Evolutionary conservation across 345 rosid genomes (phyloP).

Genomic region (Citrus cavaleriei): DNA sequence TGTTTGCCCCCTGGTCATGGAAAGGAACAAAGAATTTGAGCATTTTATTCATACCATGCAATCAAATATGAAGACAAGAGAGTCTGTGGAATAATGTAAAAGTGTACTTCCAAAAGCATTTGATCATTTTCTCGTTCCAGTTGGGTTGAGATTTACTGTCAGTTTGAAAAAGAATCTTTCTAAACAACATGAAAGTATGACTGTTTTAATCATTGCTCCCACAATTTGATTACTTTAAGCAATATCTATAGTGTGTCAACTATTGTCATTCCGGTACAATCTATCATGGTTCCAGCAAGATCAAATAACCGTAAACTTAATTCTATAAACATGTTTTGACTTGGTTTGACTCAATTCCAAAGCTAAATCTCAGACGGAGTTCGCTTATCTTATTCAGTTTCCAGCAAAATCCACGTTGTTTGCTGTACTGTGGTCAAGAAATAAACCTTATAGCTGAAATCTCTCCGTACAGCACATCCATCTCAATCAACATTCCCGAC

Average conservation of each 20-base stretch:
- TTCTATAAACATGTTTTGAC: neutral
- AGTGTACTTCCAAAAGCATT: neutral
- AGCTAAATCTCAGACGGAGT: neutral
- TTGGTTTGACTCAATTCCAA: neutral
- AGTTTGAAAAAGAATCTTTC: neutral
- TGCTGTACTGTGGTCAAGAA: neutral
- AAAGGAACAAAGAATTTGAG: slow-evolving; percentile 7
- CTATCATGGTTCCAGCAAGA: neutral
- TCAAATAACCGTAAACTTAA: neutral
- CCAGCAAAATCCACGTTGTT: no score
- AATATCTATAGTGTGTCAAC: neutral
- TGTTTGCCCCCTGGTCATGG: slow-evolving; percentile 81
- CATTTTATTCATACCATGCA: neutral
- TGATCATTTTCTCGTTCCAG: neutral
- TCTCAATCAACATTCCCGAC: neutral
- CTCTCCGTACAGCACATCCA: neutral
- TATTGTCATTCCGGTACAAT: neutral
- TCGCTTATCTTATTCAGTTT: neutral
- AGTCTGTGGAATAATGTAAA: neutral
- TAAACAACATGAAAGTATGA: neutral
- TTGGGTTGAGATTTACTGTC: neutral
- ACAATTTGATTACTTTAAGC: neutral
- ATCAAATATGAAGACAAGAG: neutral
- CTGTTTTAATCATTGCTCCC: neutral
- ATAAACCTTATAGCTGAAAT: neutral